Evolutionary conservation across 2,329 filamentous ascomycete species (phyloP), one percentile per base, ranked within the genome.

Genomic region (Pseudogymnoascus sp.): DNA sequence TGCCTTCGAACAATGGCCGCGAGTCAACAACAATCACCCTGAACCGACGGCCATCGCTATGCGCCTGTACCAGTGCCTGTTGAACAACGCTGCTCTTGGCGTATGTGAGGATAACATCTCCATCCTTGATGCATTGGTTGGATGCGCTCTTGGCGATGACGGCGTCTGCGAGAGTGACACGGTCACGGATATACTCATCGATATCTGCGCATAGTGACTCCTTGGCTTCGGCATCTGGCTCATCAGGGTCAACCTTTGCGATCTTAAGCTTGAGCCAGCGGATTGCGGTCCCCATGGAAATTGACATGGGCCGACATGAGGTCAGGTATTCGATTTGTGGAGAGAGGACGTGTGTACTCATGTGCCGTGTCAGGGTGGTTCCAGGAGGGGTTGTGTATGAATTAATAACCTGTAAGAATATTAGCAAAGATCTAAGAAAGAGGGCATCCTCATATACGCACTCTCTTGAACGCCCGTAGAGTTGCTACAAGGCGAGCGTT

Each of bases 241-340:
- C 84, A 69, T 93, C 89, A 42, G 93, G 91, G 70, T 97, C 92
- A 64, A 97, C 88, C 69, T 91, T 91, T 70, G 91, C 89, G 72
- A 99, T 93, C 71, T 91, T 86, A 59, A 96, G 85, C 79, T 99
- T 99, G 60, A 99, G 83, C 82, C 92, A 93, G 62, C 95, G 86
- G 73, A 99, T 96, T 37, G 92, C 92, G 75, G 97, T 99, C 65
- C 95, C 95, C 88, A 97, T 96, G 66, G 91, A 91, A 76, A 96
- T 95, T 68, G 91, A 96, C 77, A 99, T 90, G 35, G 95, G 93
- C n/a, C 95, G 88, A 72, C 93, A 97, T 68, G 91, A 91, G 65
- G 91, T 90, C 65, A 99, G 83, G 73, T 96, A 97, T 68, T 96
- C 92, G 72, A 99, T 97, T 76, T 99, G 95, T 38, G 93, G 91